These are phyloP conservation scores for Phytophthora sp. DNA, from an alignment of 352 stramenopile species.

Conservation along the genomic window DNA sequence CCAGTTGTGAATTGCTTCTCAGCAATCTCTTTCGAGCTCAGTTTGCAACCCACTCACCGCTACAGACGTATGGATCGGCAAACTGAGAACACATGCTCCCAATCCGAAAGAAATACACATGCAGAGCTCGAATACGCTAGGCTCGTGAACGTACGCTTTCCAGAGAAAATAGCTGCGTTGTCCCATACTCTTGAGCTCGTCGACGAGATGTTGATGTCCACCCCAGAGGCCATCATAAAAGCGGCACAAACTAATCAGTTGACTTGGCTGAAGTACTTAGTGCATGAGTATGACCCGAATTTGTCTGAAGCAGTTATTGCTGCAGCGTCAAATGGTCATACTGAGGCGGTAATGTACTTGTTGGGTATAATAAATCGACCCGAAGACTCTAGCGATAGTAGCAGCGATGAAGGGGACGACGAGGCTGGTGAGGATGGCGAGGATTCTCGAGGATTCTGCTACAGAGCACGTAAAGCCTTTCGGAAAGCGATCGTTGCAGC, in stretches of 20 bases:
- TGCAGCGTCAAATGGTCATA: not conserved
- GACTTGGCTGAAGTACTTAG: not conserved
- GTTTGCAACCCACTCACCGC: too few species aligned
- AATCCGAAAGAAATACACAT: too few species aligned
- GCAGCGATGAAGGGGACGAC: not conserved
- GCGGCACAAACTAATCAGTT: not conserved
- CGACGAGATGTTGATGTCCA: not conserved
- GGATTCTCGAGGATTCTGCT: too few species aligned
- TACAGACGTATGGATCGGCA: too few species aligned
- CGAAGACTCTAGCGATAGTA: not conserved
- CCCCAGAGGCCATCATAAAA: conserved; percentile 1
- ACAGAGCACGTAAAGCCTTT: not conserved
- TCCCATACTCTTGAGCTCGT: conserved; percentile 3
- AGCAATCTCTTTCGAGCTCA: too few species aligned
- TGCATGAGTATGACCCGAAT: not conserved
- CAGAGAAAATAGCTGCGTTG: not conserved
- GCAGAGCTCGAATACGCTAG: too few species aligned
- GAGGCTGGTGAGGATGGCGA: too few species aligned
- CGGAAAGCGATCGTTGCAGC: not conserved
- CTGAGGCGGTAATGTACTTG: not conserved
- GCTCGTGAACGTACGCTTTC: not conserved
- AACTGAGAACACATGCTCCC: too few species aligned
- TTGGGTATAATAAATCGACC: not conserved
- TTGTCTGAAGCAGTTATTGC: not conserved
- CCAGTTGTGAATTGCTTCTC: too few species aligned